Percentiles rank a stretch among this genome's conserved stretches.
These are phyloP conservation scores for Chytriomyces sp. DNA, from an alignment of 192 early-diverging fungal species.

Conservation along the genomic window DNA sequence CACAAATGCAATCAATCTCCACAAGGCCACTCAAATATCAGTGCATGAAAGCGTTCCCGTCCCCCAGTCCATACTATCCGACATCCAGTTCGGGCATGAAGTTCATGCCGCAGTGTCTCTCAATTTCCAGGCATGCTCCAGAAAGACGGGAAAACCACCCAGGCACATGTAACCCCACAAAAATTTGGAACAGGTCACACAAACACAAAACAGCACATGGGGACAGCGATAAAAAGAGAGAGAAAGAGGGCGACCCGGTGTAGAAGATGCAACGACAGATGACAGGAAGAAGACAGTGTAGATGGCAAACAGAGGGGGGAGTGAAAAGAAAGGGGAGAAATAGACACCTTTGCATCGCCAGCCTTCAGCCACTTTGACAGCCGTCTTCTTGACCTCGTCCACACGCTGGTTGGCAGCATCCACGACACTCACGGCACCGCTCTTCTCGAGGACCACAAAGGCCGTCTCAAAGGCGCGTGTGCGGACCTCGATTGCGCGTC, in stretches of 20 bases:
- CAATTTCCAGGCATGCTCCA: too few species aligned
- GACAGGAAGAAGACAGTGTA: too few species aligned
- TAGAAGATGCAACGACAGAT: too few species aligned
- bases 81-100: too few species aligned
- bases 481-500: not conserved
- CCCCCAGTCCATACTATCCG: too few species aligned
- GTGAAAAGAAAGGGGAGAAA: not conserved
- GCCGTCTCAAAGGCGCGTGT: not conserved
- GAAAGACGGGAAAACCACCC: too few species aligned
- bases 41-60: too few species aligned
- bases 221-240: not conserved
- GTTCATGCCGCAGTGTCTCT: too few species aligned
- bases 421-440: constrained; percentile 1
- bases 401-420: not conserved
- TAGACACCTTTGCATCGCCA: constrained; percentile 6
- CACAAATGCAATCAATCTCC: too few species aligned
- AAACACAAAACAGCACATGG: not conserved
- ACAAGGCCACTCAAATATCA: too few species aligned
- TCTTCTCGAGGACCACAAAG: constrained; percentile 4
- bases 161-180: not conserved
- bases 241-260: not conserved
- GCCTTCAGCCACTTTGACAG: not conserved
- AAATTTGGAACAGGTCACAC: not conserved
- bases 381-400: constrained; percentile 1
- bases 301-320: not conserved